Percentiles rank a stretch among this genome's conserved stretches.
Evolutionary conservation across 148 eudicot genomes (phyloP).

Genomic region (Rhododendron williamsianum): DNA sequence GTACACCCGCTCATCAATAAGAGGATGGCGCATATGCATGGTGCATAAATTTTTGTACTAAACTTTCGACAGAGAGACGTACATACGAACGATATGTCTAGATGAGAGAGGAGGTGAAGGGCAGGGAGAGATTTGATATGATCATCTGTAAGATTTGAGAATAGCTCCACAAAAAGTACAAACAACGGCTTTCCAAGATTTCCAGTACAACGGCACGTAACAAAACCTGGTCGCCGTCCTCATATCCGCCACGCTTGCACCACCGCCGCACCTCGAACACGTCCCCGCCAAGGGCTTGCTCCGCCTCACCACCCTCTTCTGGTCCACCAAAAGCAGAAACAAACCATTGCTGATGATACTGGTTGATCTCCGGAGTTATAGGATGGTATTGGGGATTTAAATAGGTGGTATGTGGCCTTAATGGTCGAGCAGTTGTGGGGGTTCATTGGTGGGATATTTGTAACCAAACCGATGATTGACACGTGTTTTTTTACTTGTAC

Average conservation of each 20-base stretch:
- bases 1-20: neutral
- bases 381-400: neutral
- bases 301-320: conserved; percentile 42
- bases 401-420: neutral
- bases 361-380: neutral
- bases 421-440: conserved; percentile 1
- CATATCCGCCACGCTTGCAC: conserved; percentile 70
- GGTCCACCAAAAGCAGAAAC: conserved; percentile 61
- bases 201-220: conserved; percentile 50
- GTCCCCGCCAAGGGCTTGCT: conserved; percentile 51
- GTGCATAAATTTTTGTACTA: neutral
- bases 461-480: neutral
- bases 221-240: conserved; percentile 47
- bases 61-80: neutral
- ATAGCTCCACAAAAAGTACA: conserved; percentile 62
- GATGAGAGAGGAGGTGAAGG: neutral
- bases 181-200: conserved; percentile 59
- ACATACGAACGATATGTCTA: neutral
- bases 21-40: neutral
- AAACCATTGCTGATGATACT: conserved; percentile 24
- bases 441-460: neutral
- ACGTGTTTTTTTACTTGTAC: neutral
- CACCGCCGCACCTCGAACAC: conserved; percentile 58
- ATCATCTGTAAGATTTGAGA: conserved; percentile 43
- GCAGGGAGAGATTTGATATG: neutral